phyloP scores from a whole-genome alignment of 2,329 filamentous ascomycete species.

The Colletotrichum tanaceti region DNA sequence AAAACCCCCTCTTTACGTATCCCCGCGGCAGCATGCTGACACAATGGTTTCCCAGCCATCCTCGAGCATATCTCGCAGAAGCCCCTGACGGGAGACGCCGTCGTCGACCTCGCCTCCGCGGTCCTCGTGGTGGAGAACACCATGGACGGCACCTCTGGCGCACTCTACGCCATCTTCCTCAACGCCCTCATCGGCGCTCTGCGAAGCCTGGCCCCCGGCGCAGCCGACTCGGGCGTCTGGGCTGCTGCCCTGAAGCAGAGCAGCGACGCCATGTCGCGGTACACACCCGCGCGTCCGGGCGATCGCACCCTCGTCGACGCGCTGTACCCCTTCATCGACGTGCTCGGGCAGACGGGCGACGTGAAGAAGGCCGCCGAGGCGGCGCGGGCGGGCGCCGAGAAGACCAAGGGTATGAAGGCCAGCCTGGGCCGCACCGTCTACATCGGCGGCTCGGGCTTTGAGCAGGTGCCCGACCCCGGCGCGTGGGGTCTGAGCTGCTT shows the following conservation, averaged over 20 bases:
- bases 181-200: conserved; percentile 81
- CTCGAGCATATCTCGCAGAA: conserved; percentile 60
- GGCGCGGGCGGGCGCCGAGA: conserved; percentile 79
- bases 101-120: conserved; percentile 64
- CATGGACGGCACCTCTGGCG: conserved; percentile 73
- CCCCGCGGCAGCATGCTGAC: conserved; percentile 37
- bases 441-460: conserved; percentile 69
- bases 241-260: conserved; percentile 77
- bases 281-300: conserved; percentile 89
- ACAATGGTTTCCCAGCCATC: conserved; percentile 55
- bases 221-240: conserved; percentile 59
- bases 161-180: conserved; percentile 83
- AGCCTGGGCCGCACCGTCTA: conserved; percentile 87
- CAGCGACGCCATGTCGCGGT: conserved; percentile 77
- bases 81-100: conserved; percentile 62
- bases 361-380: conserved; percentile 80
- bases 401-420: conserved; percentile 92
- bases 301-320: conserved; percentile 94
- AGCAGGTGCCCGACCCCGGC: conserved; percentile 72
- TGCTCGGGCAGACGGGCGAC: conserved; percentile 72
- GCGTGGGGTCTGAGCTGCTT: conserved; percentile 81
- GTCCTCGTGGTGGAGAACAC: conserved; percentile 65
- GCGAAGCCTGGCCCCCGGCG: conserved; percentile 55
- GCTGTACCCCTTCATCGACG: conserved; percentile 85
- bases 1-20: not conserved